Evolutionary conservation across 2,329 filamentous ascomycete species (phyloP), one percentile per base, ranked within the genome.

Genomic region (Xylaria sp.): DNA sequence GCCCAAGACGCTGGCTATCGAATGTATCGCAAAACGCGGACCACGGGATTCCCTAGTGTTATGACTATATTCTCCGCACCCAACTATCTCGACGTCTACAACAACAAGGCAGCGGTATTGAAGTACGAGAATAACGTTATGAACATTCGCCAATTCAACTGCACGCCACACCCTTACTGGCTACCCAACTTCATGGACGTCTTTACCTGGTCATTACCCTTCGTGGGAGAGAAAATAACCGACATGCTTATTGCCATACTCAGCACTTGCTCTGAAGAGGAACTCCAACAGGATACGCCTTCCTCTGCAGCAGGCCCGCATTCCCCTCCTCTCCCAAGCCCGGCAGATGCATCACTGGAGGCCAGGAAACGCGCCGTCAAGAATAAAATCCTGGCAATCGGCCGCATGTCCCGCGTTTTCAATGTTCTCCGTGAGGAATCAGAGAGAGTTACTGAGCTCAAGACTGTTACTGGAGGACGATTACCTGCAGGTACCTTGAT

Each of bases 121-220:
- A 99, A 99, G 81, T 99, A 99, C 76, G 95, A 99, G 81, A 99
- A 99, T 80, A 99, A 99, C 74, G 95, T 99, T 64, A 99, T 99
- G 95, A 99, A 99, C 83, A 99, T 99, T 75, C 88, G 95, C 62
- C 95, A 99, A 78, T 99, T 99, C 83, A 99, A 99, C 84, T 99
- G 94, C 85, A 98, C 95, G 21, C 95, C 95, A 33, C 95, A 99
- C 77, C 95, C 95, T 6, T 99, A 99, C 83, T 99, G 95, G 95
- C 86, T 99, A 49, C 95, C 95, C 57, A 99, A 99, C 82, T 99
- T 99, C 76, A 99, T 99, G 95, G 95, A 99, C 74, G 95, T 99
- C 66, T 99, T 99, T 76, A 99, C 95, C n/a, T 99, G 95, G 95
- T 99, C 95, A 33, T 83, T 99, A 63, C 95, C 95, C 0, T 99